Conservation (phyloP, 1,284 basidiomycete species). For the Clitocybe nebularis region DNA sequence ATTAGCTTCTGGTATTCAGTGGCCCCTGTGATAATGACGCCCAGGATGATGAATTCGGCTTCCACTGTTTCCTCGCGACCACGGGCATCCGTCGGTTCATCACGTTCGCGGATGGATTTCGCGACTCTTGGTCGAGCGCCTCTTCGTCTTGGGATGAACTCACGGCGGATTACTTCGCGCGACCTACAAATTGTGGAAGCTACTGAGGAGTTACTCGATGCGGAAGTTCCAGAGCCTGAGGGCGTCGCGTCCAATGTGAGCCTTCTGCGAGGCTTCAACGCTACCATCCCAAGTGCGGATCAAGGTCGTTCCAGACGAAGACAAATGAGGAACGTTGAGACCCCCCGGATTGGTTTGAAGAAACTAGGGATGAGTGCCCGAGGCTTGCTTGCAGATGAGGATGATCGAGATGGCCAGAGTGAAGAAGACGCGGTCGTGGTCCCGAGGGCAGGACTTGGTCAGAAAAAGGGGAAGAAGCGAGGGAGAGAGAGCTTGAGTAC, state of each 20-base stretch:
- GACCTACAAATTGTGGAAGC: conserved; percentile 84
- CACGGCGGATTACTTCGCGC: conserved; percentile 69
- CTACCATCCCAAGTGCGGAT: conserved; percentile 86
- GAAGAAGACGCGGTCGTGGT: conserved; percentile 67
- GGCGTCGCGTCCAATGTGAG: conserved; percentile 65
- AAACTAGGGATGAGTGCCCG: conserved; percentile 73
- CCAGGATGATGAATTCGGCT: conserved; percentile 69
- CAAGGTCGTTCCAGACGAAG: conserved; percentile 70
- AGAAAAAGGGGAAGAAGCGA: conserved; percentile 51
- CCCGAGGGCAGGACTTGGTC: conserved; percentile 34
- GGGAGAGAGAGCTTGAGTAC: conserved; percentile 67
- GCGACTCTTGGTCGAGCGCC: conserved; percentile 71
- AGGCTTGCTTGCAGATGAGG: conserved; percentile 67
- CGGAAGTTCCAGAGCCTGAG: conserved; percentile 67
- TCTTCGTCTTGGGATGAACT: conserved; percentile 59
- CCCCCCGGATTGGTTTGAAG: conserved; percentile 74
- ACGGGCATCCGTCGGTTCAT: conserved; percentile 35
- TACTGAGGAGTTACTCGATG: conserved; percentile 70
- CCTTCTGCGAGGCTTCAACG: conserved; percentile 84
- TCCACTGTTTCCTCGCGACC: conserved; percentile 56
- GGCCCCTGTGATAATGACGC: conserved; percentile 88
- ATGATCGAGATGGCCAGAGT: conserved; percentile 57
- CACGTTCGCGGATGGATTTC: conserved; percentile 55
- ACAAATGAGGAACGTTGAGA: conserved; percentile 78
- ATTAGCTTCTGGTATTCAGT: conserved; percentile 41